These are phyloP conservation scores for Elongisporangium undulatum DNA, from an alignment of 352 stramenopile genomes.

Conservation along the genomic window DNA sequence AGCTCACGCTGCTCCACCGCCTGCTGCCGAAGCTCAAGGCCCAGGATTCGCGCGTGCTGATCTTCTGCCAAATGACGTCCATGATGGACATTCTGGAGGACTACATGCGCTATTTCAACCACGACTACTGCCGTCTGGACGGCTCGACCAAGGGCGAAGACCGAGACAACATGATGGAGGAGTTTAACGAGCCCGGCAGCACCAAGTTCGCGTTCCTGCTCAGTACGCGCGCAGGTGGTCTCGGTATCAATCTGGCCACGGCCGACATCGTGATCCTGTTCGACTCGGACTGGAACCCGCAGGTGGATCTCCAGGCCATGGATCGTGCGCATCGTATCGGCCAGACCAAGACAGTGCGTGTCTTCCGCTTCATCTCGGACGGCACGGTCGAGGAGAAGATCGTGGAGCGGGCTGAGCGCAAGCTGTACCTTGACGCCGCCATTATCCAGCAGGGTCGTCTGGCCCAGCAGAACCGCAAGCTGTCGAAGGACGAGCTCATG, in stretches of 20 bases:
- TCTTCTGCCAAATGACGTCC: constrained; percentile 99
- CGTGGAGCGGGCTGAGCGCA: constrained; percentile 96
- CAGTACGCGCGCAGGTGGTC: constrained; percentile 93
- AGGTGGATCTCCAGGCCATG: constrained; percentile 98
- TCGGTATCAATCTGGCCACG: constrained; percentile 98
- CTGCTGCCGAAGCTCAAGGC: constrained; percentile 85
- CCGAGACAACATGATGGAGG: constrained; percentile 93
- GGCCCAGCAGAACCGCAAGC: constrained; percentile 89
- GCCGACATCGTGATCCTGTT: constrained; percentile 99
- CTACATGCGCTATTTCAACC: constrained; percentile 92
- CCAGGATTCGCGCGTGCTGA: constrained; percentile 92
- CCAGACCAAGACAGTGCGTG: constrained; percentile 97
- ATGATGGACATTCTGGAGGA: constrained; percentile 99
- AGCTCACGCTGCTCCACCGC: constrained; percentile 97
- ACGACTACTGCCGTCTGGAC: constrained; percentile 85
- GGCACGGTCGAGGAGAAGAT: constrained; percentile 99
- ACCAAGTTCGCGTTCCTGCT: constrained; percentile 98
- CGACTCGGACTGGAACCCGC: constrained; percentile 98
- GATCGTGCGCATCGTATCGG: constrained; percentile 97
- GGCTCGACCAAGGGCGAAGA: constrained; percentile 84
- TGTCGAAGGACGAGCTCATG: constrained; percentile 98
- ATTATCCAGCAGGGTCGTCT: constrained; percentile 99
- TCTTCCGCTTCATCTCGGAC: constrained; percentile 98
- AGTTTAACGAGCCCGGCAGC: constrained; percentile 96
- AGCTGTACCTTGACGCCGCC: constrained; percentile 97